These are phyloP conservation scores for Tetrapisispora nanseiensis DNA, from an alignment of 805 yeast species.

Conservation along the genomic window DNA sequence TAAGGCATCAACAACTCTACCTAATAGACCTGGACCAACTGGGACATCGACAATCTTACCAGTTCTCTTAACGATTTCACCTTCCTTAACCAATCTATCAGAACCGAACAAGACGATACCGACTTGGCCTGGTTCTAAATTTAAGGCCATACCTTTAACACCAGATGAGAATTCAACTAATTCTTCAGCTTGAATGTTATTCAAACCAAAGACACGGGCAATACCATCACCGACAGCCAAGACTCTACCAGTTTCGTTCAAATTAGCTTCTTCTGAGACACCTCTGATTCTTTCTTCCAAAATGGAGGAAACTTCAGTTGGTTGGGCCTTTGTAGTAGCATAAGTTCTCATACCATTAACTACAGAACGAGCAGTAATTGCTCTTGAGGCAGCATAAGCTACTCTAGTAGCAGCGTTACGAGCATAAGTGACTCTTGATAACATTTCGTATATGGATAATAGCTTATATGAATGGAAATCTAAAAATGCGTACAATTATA, in stretches of 20 bases:
- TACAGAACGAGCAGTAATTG: conserved; percentile 83
- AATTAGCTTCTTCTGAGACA: conserved; percentile 92
- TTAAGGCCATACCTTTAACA: conserved; percentile 99
- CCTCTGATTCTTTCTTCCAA: conserved; percentile 99
- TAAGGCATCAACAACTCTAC: conserved; percentile 98
- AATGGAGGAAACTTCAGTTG: conserved; percentile 98
- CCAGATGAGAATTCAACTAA: conserved; percentile 98
- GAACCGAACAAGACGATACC: conserved; percentile 99
- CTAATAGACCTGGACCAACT: conserved; percentile 95
- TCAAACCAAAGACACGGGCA: conserved; percentile 99
- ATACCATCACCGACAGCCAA: conserved; percentile 99
- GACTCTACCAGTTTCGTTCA: conserved; percentile 99
- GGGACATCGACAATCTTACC: conserved; percentile 99
- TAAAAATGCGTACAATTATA: no score
- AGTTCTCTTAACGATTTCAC: conserved; percentile 99
- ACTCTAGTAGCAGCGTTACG: conserved; percentile 75
- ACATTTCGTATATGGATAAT: conserved; percentile 41
- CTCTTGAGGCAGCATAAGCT: conserved; percentile 56
- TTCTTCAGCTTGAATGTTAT: conserved; percentile 99
- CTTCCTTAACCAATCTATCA: conserved; percentile 96
- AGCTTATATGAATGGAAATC: no score
- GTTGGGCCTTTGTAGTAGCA: conserved; percentile 79
- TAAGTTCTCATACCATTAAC: conserved; percentile 76
- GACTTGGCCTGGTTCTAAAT: conserved; percentile 99
- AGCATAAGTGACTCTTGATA: conserved; percentile 76